These are phyloP conservation scores for Drechslerella stenobrocha DNA, from an alignment of 2,329 filamentous ascomycete genomes.

Conservation along the genomic window DNA sequence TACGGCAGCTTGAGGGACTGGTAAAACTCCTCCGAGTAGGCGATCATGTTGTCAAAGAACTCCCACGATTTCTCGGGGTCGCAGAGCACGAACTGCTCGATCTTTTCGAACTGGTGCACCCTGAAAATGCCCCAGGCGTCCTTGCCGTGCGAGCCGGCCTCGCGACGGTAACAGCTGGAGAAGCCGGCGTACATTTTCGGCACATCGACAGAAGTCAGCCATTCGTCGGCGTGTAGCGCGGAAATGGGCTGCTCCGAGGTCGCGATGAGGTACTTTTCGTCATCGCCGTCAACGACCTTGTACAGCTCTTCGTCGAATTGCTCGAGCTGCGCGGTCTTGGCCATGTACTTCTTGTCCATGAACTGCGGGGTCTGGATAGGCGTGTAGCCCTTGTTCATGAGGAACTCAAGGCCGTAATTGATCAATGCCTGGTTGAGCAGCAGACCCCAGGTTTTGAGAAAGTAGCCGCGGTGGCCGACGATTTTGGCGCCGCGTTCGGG, in stretches of 20 bases:
- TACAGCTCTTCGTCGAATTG: slow-evolving; percentile 98
- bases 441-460: slow-evolving; percentile 83
- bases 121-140: slow-evolving; percentile 98
- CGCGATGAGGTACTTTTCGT: slow-evolving; percentile 81
- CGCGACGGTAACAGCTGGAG: slow-evolving; percentile 92
- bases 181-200: slow-evolving; percentile 90
- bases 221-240: slow-evolving; percentile 88
- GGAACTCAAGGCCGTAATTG: slow-evolving; percentile 91
- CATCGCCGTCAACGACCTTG: slow-evolving; percentile 87
- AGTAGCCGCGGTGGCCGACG: slow-evolving; percentile 92
- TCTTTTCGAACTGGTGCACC: slow-evolving; percentile 97
- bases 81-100: slow-evolving; percentile 77
- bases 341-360: slow-evolving; percentile 95
- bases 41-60: slow-evolving; percentile 90
- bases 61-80: slow-evolving; percentile 92
- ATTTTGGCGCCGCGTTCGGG: slow-evolving; percentile 90
- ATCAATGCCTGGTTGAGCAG: slow-evolving; percentile 90
- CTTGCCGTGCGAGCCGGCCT: slow-evolving; percentile 86
- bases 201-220: slow-evolving; percentile 80
- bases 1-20: slow-evolving; percentile 85
- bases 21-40: slow-evolving; percentile 90
- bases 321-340: slow-evolving; percentile 94
- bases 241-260: slow-evolving; percentile 95
- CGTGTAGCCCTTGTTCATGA: slow-evolving; percentile 74
- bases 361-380: slow-evolving; percentile 87